Conservation (phyloP, 441 rosid genomes). For the Daphne laureola region DNA sequence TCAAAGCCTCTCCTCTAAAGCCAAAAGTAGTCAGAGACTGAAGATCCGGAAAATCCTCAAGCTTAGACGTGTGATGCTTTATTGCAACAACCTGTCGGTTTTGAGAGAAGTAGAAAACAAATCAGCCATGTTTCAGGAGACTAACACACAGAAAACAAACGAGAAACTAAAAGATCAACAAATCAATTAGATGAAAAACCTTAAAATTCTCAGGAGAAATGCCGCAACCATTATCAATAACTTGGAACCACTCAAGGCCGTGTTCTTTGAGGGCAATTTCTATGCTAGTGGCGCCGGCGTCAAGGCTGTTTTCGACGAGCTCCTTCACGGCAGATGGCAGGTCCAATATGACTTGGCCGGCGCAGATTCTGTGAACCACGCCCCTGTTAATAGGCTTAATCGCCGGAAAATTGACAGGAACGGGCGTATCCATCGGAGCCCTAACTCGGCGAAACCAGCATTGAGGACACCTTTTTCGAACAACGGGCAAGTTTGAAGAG, state of each 20-base stretch:
- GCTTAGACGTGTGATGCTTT: conserved; percentile 90
- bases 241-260: conserved; percentile 84
- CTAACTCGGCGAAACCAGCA: neutral
- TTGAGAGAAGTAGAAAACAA: neutral
- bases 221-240: conserved; percentile 92
- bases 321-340: conserved; percentile 93
- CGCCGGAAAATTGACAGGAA: conserved; percentile 24
- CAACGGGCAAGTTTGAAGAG: neutral
- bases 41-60: conserved; percentile 74
- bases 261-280: conserved; percentile 75
- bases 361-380: conserved; percentile 73
- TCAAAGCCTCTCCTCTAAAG: conserved; percentile 95
- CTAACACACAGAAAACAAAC: neutral
- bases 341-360: conserved; percentile 93
- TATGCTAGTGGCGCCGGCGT: conserved; percentile 85
- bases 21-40: conserved; percentile 78
- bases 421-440: conserved; percentile 26
- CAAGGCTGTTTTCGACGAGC: conserved; percentile 91
- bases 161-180: neutral
- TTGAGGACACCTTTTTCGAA: neutral
- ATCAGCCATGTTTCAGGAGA: neutral
- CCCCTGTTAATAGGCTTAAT: conserved; percentile 73
- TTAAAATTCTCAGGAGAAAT: conserved; percentile 77
- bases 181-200: conserved; percentile 27
- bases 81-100: conserved; percentile 65